phyloP scores from a whole-genome alignment of 305 asterid genomes.

The Coffea humblotiana region DNA sequence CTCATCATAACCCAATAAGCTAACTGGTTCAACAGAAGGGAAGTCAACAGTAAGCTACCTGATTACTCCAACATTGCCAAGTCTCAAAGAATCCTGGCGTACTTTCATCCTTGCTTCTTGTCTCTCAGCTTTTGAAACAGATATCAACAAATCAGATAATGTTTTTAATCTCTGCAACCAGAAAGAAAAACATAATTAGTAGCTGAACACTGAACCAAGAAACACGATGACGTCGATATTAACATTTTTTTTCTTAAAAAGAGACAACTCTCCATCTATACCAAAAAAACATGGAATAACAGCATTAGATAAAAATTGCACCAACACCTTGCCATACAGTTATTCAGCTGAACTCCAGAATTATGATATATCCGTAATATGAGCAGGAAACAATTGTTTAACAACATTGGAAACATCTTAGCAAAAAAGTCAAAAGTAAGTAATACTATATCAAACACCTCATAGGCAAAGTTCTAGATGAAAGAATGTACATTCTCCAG shows the following conservation, averaged over 20 bases:
- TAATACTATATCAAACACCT: not conserved
- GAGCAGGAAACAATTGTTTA: not conserved
- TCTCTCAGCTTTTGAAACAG: conserved; percentile 94
- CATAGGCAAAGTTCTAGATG: not conserved
- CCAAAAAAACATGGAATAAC: not conserved
- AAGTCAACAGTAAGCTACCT: conserved; percentile 46
- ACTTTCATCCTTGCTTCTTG: conserved; percentile 95
- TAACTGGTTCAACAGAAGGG: not conserved
- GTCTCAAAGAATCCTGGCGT: conserved; percentile 91
- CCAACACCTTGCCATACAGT: too few species aligned
- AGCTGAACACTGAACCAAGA: conserved; percentile 22
- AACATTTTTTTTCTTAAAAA: not conserved
- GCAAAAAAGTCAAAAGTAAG: not conserved
- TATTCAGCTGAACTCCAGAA: not conserved
- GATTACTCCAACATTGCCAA: conserved; percentile 90
- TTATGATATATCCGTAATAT: not conserved
- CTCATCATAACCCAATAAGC: not conserved
- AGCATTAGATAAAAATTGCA: not conserved
- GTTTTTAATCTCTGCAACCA: conserved; percentile 78
- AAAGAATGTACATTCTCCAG: not conserved
- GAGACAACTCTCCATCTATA: not conserved
- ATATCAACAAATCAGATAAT: conserved; percentile 85
- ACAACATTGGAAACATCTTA: not conserved
- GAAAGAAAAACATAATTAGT: conserved; percentile 18
- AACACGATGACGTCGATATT: not conserved